Evolutionary conservation across 352 stramenopile species (phyloP), one percentile per base, ranked within the genome.

Genomic region (Phytophthora brassicae): DNA sequence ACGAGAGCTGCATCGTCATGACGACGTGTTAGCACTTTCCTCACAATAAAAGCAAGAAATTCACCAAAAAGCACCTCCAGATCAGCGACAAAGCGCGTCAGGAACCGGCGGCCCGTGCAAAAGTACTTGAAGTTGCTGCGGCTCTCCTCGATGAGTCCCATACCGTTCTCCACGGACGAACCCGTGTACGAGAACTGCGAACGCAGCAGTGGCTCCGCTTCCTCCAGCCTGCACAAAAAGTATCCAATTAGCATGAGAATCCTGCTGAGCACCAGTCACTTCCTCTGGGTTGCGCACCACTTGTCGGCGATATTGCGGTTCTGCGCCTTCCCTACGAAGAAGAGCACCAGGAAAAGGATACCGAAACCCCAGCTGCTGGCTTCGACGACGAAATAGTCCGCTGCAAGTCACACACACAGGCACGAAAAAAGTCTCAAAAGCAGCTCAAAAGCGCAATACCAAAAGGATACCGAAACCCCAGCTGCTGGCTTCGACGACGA

Each of bases 81-180:
- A 50, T 90, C 78, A 0, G 59, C 78, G 20, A 90, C 67, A 29
- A 93, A 84, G 31, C 81, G 81, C 43, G 79, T 86, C 65, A 85
- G 88, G 57, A 90, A 93, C 22, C 84, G 81, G 35, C 84, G 79
- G 16, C 84, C 84, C 1, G 84, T 91, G 74, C 84, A 93, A 48
- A 89, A 93, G 68, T 93, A 93, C 72, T 90, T 93, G 70, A 79
- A 93, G 66, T 89, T 91, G 70, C 65, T 83, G 58, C 74, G 77
- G 56, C 74, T 86, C 55, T 93, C 84, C 35, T 90, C 81, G 9
- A 91, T 70, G 14, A 93, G 59, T 11, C 81, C 84, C 8, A 90
- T 73, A 1, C 67, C 66, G 13, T 86, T 78, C 36, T 86, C 63
- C 11, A 77, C 74, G 5, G 81, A 88, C 11, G 73, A 72, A 13